phyloP scores from a whole-genome alignment of 495 filamentous ascomycete genomes.

The Penicillium cosmopolitanum region DNA sequence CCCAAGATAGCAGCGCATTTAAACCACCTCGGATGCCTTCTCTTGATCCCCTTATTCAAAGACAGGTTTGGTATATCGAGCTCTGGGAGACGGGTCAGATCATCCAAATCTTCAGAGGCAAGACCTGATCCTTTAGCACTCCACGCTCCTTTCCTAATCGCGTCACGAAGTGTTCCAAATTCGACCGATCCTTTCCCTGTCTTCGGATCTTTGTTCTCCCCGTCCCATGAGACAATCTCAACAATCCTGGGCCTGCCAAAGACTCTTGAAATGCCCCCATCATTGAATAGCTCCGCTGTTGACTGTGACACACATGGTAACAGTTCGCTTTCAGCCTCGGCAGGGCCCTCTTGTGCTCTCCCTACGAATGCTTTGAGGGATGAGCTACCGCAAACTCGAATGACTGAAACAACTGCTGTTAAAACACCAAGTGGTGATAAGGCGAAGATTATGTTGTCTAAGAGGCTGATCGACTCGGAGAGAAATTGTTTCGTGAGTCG shows the following conservation, averaged over 20 bases:
- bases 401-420: slow-evolving; percentile 55
- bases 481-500: slow-evolving; percentile 61
- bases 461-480: slow-evolving; percentile 50
- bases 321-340: slow-evolving; percentile 44
- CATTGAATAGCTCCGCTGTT: slow-evolving; percentile 48
- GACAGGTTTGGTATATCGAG: slow-evolving; percentile 51
- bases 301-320: slow-evolving; percentile 47
- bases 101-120: not conserved
- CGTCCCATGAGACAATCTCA: slow-evolving; percentile 45
- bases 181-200: slow-evolving; percentile 18
- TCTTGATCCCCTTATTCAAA: slow-evolving; percentile 49
- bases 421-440: slow-evolving; percentile 59
- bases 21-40: slow-evolving; percentile 37
- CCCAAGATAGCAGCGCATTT: slow-evolving; percentile 38
- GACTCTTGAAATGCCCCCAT: slow-evolving; percentile 46
- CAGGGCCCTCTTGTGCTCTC: slow-evolving; percentile 47
- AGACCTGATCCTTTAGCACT: slow-evolving; percentile 3
- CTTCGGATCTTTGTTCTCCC: slow-evolving; percentile 26
- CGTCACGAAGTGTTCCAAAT: slow-evolving; percentile 37
- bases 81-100: slow-evolving; percentile 24
- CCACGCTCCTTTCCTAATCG: slow-evolving; percentile 33
- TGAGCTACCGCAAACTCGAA: slow-evolving; percentile 55
- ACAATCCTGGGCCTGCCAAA: slow-evolving; percentile 45
- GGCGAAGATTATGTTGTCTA: slow-evolving; percentile 59
- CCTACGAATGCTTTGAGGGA: slow-evolving; percentile 58